Base-by-base conservation (phyloP, 805 yeast genomes). In the Wickerhamiella bombiphila region DNA sequence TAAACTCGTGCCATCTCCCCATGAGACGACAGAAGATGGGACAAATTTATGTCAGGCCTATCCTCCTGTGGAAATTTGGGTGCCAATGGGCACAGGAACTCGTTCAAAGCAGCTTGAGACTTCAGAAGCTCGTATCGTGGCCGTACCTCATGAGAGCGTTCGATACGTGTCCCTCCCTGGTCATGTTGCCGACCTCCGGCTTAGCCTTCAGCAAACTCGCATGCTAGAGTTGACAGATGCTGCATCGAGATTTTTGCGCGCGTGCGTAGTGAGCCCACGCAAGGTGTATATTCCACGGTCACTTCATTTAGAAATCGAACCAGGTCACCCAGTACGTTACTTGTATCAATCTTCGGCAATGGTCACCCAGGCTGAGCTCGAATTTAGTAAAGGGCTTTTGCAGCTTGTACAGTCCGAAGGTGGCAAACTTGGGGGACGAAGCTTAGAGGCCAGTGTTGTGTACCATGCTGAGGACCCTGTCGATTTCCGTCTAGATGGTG, bases 51-150 rank as follows among this genome's bases (percentile, higher is more conserved):
- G 11, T 38, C 48, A 55, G 35, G 49, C 57, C 29, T 61, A 60
- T 33, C 76, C 79, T 2, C 73, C 76, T 1, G 53, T 74, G 5
- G 79, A 73, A 47, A 56, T 74, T 33, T 72, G 76, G 74, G 55
- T 66, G 65, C 58, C 19, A 53, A 64, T 9, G 45, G 26, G 26
- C 26, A 9, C 26, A 9, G 26, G 26, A 13, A 17, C 8, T 20
- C 11, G 18, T 7, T 13, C 11, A 5, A 17, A 8, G 22, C 11
- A 22, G 15, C 22, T 30, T 8, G 18, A n/a, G 6, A 8, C 22
- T 7, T 13, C 11, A 5, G 33, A 30, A 9, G 33, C 70, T 38
- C 61, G 61, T 26, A 51, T 67, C 1, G 63, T 68, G 1, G 57
- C 69, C 0, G 66, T 66, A 1, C 68, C 67, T 21, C 60, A 60